phyloP scores from a whole-genome alignment of 345 rosid species.

The Lepidium didymum region DNA sequence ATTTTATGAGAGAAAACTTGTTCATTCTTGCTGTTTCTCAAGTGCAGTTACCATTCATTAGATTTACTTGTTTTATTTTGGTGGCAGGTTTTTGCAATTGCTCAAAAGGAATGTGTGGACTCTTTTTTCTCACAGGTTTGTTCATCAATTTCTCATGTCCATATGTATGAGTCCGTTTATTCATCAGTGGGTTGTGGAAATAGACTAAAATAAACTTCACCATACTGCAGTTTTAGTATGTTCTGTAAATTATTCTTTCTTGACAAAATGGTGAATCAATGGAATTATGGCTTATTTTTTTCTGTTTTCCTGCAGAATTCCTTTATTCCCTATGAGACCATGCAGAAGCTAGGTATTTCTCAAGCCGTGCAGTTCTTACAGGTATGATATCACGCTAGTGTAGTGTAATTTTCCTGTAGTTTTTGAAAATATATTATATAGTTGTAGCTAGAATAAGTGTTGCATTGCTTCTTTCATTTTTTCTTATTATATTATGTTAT shows the following conservation, averaged over 20 bases:
- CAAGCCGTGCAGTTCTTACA: slow-evolving; percentile 86
- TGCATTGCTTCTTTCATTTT: not conserved
- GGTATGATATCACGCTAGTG: slow-evolving; percentile 41
- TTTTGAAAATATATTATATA: not conserved
- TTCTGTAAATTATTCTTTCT: slow-evolving; percentile 1
- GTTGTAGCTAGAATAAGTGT: not conserved
- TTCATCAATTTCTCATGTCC: not conserved
- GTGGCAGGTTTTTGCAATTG: slow-evolving; percentile 75
- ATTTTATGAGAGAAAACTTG: slow-evolving; percentile 1
- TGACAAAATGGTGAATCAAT: not conserved
- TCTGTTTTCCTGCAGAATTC: slow-evolving; percentile 57
- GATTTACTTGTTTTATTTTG: slow-evolving; percentile 1
- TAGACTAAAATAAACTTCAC: not conserved
- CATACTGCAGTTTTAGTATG: not conserved
- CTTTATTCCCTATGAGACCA: slow-evolving; percentile 59
- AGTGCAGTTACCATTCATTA: not conserved
- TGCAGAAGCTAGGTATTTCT: slow-evolving; percentile 86
- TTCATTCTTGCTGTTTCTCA: slow-evolving; percentile 7
- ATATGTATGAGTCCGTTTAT: not conserved
- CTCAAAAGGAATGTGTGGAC: slow-evolving; percentile 89
- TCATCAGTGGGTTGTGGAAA: not conserved
- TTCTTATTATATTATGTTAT: slow-evolving; percentile 36
- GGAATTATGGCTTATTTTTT: slow-evolving; percentile 9
- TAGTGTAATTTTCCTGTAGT: slow-evolving; percentile 4
- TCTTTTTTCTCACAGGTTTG: slow-evolving; percentile 92